Conservation (phyloP, 495 filamentous ascomycete genomes). For the Aspergillus kassunensis region DNA sequence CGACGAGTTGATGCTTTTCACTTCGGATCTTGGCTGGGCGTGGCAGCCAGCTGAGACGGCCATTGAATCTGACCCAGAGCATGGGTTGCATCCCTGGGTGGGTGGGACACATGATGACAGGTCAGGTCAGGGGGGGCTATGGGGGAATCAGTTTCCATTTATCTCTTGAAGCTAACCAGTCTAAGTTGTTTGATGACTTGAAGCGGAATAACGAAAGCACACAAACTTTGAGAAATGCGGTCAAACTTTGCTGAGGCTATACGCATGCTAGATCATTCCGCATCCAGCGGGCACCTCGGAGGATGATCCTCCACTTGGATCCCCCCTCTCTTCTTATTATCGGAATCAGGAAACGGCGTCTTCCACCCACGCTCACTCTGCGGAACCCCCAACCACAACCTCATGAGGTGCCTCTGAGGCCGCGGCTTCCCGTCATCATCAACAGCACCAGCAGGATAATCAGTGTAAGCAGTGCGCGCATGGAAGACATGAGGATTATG, state of each 20-base stretch:
- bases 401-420: conserved; percentile 70
- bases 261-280: no score
- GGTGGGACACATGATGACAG: conserved; percentile 21
- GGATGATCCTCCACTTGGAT: conserved; percentile 78
- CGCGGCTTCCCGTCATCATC: conserved; percentile 34
- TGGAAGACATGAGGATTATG: conserved; percentile 67
- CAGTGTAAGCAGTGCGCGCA: conserved; percentile 62
- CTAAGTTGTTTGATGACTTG: no score
- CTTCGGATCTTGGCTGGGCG: conserved; percentile 32
- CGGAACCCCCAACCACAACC: conserved; percentile 76
- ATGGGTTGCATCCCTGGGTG: conserved; percentile 28
- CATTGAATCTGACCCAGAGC: conserved; percentile 26
- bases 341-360: conserved; percentile 71
- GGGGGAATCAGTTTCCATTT: conserved; percentile 30
- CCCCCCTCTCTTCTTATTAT: conserved; percentile 79
- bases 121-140: conserved; percentile 7
- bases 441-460: conserved; percentile 56
- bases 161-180: no score
- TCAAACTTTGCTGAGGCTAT: no score
- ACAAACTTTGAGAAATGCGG: no score
- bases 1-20: conserved; percentile 28
- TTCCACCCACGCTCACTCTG: conserved; percentile 83
- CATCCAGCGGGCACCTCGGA: conserved; percentile 65
- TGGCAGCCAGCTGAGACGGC: conserved; percentile 34
- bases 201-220: no score